Base-by-base conservation (phyloP, 345 rosid species). In the Rhodamnia rubescens region DNA sequence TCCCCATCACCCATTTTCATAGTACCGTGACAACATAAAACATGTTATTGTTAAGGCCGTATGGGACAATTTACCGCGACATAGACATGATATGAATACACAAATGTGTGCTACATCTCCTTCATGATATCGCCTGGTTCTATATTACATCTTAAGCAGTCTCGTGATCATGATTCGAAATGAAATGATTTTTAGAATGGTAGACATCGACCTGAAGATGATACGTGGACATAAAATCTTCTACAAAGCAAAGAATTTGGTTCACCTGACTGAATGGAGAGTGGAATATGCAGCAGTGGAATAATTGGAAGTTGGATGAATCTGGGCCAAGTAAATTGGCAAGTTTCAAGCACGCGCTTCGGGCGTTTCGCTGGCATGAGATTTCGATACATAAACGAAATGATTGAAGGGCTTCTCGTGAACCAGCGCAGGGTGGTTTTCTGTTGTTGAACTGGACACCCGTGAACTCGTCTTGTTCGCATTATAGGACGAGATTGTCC, bases 21-120 rank as follows among this genome's bases (percentile, higher is more conserved):
- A 1, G 5, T 14, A 29, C 2, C 0, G 5, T 27, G 0, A 29
- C 42, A 15, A 16, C 20, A 61, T 3, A 61, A 1, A 61, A 29
- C 21, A 15, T 5, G 1, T 29, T 15, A 6, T 42, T 10, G 36
- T 18, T 69, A 36, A 16, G 78, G 47, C 26, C 0, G 18, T 69
- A 69, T 18, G 47, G 13, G 1, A 69, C 47, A 36, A 16, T 5
- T 18, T 18, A 5, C 8, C 4, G 1, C 14, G 0, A 10, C 13
- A 69, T 36, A 8, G 12, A 24, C 4, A 69, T 0, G 0, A 18
- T 69, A 15, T 61, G 40, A 3, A 69, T 5, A 32, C 26, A 9
- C 24, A 69, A 64, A 64, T 36, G 78, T 36, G 78, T 3, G 1
- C 47, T 18, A 36, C 78, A 32, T 69, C 26, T 32, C 47, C 24